Evolutionary conservation across 2,329 filamentous ascomycete genomes (phyloP), one percentile per base, ranked within the genome.

Genomic region (Tolypocladium tropicale): DNA sequence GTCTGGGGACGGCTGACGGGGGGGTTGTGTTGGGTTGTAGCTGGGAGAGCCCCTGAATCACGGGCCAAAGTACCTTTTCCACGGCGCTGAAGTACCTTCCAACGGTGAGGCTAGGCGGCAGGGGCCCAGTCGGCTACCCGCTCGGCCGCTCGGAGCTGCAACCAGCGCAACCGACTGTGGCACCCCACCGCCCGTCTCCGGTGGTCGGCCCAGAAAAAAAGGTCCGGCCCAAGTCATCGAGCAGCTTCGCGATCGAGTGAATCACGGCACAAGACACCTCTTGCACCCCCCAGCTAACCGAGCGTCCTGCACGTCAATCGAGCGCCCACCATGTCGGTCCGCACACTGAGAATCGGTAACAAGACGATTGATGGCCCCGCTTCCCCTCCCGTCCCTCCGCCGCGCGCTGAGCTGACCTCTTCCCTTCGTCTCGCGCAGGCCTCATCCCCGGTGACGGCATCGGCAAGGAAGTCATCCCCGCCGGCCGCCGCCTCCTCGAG

Each of bases 401-500:
- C 32, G 36, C n/a, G 3, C 39, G 33, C 23, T 18, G 11, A 16
- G 30, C 23, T 48, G 16, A 36, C 39, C 16, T 23, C 30, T 4
- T 11, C 52, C 2, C 32, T 14, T 9, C 37, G 37, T 36, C 25
- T 39, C 46, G 34, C 9, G n/a, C 63, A 95, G 92, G 92, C 72
- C 89, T 97, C 67, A 97, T 99, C 71, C 89, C 94, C 66, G 94
- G 94, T 69, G 94, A 99, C 76, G 94, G 94, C 74, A 99, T 99
- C 76, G 94, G 94, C 75, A 90, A 90, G 71, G 94, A 99, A 77
- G 94, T 99, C 72, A 97, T 99, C 74, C 94, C 94, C 62, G 89
- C 94, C 55, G 94, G 93, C 53, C 89, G 90, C 66, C 87, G 89
- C 61, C 79, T 97, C 64, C 89, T 99, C 68, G 93, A 99, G 78